Conservation (phyloP, 352 stramenopile species). For the Phytopythium helicoides region DNA sequence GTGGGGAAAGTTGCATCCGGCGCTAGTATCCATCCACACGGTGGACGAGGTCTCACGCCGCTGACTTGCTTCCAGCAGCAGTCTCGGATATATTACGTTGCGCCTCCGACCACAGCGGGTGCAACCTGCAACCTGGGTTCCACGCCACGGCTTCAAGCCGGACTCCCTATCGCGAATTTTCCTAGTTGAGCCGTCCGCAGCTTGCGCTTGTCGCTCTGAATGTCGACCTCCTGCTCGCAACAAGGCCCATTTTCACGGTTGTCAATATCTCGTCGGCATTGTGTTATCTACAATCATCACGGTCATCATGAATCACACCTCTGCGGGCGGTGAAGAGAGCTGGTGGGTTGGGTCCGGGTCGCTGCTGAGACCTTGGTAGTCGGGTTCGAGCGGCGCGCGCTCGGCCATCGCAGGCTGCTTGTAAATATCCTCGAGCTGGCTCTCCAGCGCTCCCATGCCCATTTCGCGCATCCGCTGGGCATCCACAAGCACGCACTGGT, state of each 20-base stretch:
- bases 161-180: too few species aligned
- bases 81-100: too few species aligned
- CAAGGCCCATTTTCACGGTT: background rate
- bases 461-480: slow-evolving; percentile 47
- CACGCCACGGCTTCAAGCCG: too few species aligned
- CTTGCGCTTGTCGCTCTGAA: slow-evolving; percentile 3
- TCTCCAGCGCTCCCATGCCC: slow-evolving; percentile 36
- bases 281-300: background rate
- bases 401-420: slow-evolving; percentile 64
- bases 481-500: slow-evolving; percentile 76
- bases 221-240: background rate
- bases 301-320: slow-evolving; percentile 31
- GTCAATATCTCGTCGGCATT: too few species aligned
- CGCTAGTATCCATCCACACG: too few species aligned
- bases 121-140: too few species aligned
- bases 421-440: slow-evolving; percentile 63
- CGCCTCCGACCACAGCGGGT: too few species aligned
- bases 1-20: too few species aligned
- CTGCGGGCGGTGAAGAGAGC: slow-evolving; percentile 56
- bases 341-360: slow-evolving; percentile 62
- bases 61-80: too few species aligned
- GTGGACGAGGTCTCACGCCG: too few species aligned
- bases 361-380: slow-evolving; percentile 72
- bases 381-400: slow-evolving; percentile 59
- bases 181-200: slow-evolving; percentile 1